A percentile compares a stretch with the other conserved stretches of the same genome.
These are phyloP conservation scores for Corynascus novoguineensis DNA, from an alignment of 495 filamentous ascomycete species.

Conservation along the genomic window DNA sequence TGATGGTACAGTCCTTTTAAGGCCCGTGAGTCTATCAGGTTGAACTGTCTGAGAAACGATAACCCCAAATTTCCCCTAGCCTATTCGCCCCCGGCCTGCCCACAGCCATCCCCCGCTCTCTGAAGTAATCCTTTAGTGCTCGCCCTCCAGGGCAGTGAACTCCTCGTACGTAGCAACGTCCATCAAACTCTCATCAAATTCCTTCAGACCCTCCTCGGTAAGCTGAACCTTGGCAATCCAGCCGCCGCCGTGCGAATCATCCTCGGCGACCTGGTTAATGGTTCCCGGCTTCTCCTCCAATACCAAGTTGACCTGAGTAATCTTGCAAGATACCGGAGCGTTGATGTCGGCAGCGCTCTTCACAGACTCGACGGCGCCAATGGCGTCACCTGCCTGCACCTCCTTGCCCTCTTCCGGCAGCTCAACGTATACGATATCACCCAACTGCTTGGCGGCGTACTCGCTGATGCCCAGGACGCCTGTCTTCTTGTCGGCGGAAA, in stretches of 20 bases:
- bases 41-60: constrained; percentile 29
- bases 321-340: constrained; percentile 71
- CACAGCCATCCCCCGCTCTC: background rate
- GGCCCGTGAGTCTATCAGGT: constrained; percentile 30
- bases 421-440: constrained; percentile 96
- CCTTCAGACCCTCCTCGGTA: constrained; percentile 52
- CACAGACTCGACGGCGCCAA: constrained; percentile 95
- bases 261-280: constrained; percentile 76
- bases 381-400: constrained; percentile 64
- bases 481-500: constrained; percentile 65
- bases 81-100: constrained; percentile 3
- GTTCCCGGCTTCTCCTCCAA: constrained; percentile 78
- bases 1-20: constrained; percentile 25
- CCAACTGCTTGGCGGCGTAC: constrained; percentile 85
- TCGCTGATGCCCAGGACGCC: constrained; percentile 77
- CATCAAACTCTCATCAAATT: constrained; percentile 73
- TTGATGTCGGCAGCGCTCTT: constrained; percentile 97
- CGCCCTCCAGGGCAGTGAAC: constrained; percentile 47
- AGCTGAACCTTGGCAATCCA: constrained; percentile 91
- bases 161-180: constrained; percentile 64
- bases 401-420: constrained; percentile 63
- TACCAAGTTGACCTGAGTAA: constrained; percentile 62
- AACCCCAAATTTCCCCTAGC: background rate
- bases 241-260: constrained; percentile 66
- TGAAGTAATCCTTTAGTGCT: constrained; percentile 15